phyloP scores from a whole-genome alignment of 495 filamentous ascomycete species.

The Hyaloscypha bicolor region DNA sequence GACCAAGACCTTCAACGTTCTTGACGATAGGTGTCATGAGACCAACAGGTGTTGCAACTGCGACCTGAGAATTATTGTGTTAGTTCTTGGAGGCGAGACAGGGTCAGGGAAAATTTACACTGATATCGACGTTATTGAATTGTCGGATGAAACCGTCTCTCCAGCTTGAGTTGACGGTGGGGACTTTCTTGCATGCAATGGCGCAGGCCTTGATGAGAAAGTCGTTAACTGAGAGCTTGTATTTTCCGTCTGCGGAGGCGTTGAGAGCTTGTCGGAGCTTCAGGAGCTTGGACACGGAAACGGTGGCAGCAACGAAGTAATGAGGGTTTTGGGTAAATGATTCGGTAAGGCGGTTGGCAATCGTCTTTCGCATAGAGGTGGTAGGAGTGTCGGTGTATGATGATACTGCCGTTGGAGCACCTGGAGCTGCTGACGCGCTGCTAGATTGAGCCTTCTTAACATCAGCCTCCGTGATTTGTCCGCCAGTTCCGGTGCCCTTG shows the following conservation, averaged over 20 bases:
- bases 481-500: constrained; percentile 86
- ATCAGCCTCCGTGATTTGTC: constrained; percentile 88
- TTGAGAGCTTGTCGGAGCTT: constrained; percentile 97
- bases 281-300: constrained; percentile 91
- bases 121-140: constrained; percentile 88
- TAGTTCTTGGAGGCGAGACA: neutral
- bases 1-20: constrained; percentile 77
- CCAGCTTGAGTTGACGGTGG: constrained; percentile 95
- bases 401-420: constrained; percentile 55
- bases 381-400: constrained; percentile 83
- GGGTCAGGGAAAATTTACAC: constrained; percentile 30
- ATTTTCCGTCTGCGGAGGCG: constrained; percentile 81
- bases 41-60: constrained; percentile 89
- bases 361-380: constrained; percentile 95
- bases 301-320: constrained; percentile 88
- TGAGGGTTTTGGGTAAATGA: constrained; percentile 93
- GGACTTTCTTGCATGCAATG: constrained; percentile 87
- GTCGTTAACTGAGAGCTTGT: constrained; percentile 99
- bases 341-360: constrained; percentile 86
- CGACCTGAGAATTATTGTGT: constrained; percentile 52
- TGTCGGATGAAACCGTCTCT: constrained; percentile 87
- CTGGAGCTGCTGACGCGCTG: constrained; percentile 43
- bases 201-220: constrained; percentile 97
- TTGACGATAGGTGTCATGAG: constrained; percentile 98
- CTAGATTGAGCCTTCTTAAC: constrained; percentile 71